Evolutionary conservation across 2,329 filamentous ascomycete genomes (phyloP).

Genomic region (Rhexocercosporidium sp.): DNA sequence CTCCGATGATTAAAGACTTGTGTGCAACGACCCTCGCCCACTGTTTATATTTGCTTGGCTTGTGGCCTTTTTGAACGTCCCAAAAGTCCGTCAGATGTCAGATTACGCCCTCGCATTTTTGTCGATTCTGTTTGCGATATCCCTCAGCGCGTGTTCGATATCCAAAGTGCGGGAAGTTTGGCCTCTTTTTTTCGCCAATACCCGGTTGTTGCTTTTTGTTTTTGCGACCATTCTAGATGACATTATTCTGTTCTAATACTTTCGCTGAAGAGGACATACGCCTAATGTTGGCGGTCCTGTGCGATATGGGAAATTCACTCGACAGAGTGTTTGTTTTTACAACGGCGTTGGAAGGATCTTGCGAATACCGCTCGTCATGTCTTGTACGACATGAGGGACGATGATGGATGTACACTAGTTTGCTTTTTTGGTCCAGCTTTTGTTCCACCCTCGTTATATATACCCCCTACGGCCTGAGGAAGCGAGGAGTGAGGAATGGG

Average conservation of each 20-base stretch:
- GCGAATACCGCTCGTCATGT: conserved; percentile 7
- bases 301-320: conserved; percentile 14
- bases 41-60: conserved; percentile 17
- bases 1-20: conserved; percentile 52
- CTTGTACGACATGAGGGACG: background rate
- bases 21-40: background rate
- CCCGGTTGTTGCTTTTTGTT: conserved; percentile 8
- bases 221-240: conserved; percentile 12
- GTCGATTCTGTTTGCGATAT: conserved; percentile 31
- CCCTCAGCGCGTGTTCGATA: conserved; percentile 23
- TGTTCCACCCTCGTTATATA: conserved; percentile 24
- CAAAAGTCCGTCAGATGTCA: conserved; percentile 16
- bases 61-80: background rate
- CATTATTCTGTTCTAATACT: conserved; percentile 23
- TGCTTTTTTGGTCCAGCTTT: background rate
- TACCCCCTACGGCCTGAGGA: conserved; percentile 9
- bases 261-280: conserved; percentile 14
- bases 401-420: conserved; percentile 7
- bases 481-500: background rate
- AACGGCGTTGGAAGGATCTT: conserved; percentile 19
- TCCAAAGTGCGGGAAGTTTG: conserved; percentile 8
- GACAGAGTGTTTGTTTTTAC: conserved; percentile 8
- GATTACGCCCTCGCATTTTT: conserved; percentile 12
- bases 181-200: conserved; percentile 8
- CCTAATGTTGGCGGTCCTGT: conserved; percentile 13